Evolutionary conservation across 345 rosid species (phyloP).

Genomic region (Cardamine occulta): DNA sequence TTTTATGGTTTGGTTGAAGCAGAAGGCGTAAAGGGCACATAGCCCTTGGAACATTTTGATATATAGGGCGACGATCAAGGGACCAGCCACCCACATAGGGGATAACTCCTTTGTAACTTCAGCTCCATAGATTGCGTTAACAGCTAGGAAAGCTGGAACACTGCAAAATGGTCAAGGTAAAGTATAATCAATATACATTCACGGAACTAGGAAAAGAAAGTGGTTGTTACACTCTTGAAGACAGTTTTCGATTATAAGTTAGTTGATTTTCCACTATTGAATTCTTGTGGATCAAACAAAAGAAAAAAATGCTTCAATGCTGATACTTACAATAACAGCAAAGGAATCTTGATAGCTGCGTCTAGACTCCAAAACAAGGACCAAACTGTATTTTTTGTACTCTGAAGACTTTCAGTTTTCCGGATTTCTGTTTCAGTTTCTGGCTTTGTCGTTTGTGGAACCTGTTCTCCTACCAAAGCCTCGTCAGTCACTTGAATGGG

Average conservation of each 20-base stretch:
- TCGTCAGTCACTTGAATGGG: slow-evolving; percentile 58
- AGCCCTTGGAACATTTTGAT: slow-evolving; percentile 70
- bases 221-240: slow-evolving; percentile 7
- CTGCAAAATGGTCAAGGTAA: slow-evolving; percentile 51
- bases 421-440: slow-evolving; percentile 47
- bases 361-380: slow-evolving; percentile 68
- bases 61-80: slow-evolving; percentile 66
- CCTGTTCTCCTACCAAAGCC: slow-evolving; percentile 55
- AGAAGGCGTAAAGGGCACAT: slow-evolving; percentile 70
- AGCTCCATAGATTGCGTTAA: slow-evolving; percentile 65
- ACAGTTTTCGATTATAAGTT: not conserved
- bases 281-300: not conserved
- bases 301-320: not conserved
- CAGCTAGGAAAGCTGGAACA: slow-evolving; percentile 64
- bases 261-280: not conserved
- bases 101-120: slow-evolving; percentile 81
- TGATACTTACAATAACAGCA: slow-evolving; percentile 76
- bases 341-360: slow-evolving; percentile 69
- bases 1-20: slow-evolving; percentile 67
- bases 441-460: slow-evolving; percentile 44
- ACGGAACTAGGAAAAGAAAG: slow-evolving; percentile 12
- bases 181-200: slow-evolving; percentile 29
- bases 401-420: slow-evolving; percentile 43
- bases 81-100: slow-evolving; percentile 87
- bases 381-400: slow-evolving; percentile 46